Evolutionary conservation across 805 yeast genomes (phyloP).

Genomic region (Cyberlindnera bimundalis): DNA sequence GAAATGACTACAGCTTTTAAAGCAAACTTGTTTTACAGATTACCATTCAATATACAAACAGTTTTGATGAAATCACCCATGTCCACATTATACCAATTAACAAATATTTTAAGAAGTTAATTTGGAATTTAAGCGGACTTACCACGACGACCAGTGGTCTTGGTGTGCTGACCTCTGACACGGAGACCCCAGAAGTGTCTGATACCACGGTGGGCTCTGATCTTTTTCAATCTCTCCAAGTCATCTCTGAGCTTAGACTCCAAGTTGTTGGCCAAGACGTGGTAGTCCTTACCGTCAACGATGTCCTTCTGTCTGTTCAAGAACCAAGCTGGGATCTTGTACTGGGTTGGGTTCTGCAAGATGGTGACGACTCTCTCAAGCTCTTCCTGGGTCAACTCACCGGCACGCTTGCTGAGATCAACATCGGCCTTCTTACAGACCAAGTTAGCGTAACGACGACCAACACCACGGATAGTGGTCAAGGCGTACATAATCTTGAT

Average conservation of each 20-base stretch:
- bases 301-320: conserved; percentile 99
- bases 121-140: conserved; percentile 28
- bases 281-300: conserved; percentile 98
- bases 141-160: conserved; percentile 98
- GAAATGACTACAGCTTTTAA: too few species aligned
- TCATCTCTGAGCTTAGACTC: conserved; percentile 99
- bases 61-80: conserved; percentile 11
- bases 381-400: conserved; percentile 99
- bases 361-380: conserved; percentile 99
- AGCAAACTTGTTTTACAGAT: conserved; percentile 8
- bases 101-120: conserved; percentile 2
- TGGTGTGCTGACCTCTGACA: conserved; percentile 99
- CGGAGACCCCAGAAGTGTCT: conserved; percentile 99
- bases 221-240: conserved; percentile 99
- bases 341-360: conserved; percentile 99
- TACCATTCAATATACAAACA: conserved; percentile 20
- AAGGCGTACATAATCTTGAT: conserved; percentile 99
- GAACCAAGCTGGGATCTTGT: conserved; percentile 99
- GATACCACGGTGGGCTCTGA: conserved; percentile 99
- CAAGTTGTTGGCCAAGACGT: conserved; percentile 97
- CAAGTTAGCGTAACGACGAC: conserved; percentile 99
- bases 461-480: conserved; percentile 99
- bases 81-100: conserved; percentile 8
- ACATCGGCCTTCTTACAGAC: conserved; percentile 99
- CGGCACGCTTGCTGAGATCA: conserved; percentile 97